Evolutionary conservation across 371 early-diverging fungal genomes (phyloP), one percentile per base, ranked within the genome.

Genomic region (Syncephalis plumigaleata): DNA sequence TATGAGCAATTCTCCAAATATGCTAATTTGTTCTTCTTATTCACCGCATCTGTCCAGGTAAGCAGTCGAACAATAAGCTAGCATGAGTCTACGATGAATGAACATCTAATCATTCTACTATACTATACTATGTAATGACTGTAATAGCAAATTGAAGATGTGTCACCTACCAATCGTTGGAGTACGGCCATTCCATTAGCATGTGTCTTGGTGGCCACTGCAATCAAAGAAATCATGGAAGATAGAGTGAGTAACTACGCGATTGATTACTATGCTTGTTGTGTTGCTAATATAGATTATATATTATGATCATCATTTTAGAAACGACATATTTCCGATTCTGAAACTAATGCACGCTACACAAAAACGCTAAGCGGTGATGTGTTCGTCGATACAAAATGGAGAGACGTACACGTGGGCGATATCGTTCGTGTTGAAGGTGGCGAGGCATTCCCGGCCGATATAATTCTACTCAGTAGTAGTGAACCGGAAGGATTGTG

Each of bases 201-300:
- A 2, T 74, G 93, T 51, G 95, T 98, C 1, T 61, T 98, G 49
- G 59, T 84, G 22, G 88, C 85, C 25, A 91, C 97, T 1, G 99
- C 92, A 20, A 62, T 89, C 36, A 99, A 99, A 64, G 98, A 98
- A 63, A 67, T 88, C 2, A 66, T 92, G 37, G 98, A 98, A 59
- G 99, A 99, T 61, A 67, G 75, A 59, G 82, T 78, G 71, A 67
- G 75, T 26, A n/a, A n/a, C n/a, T n/a, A n/a, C n/a, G n/a, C 27
- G 17, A 23, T 44, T 17, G 25, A 23, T 20, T 46, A n/a, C n/a
- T n/a, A n/a, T n/a, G 46, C 31, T 42, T 42, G 22, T 23, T 39
- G 11, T 18, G 17, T 21, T 21, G 9, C n/a, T 36, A 16, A 18
- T 3, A 21, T 22, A 37, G n/a, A 21, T 20, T 31, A 26, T 27